Percentiles rank a stretch among this genome's conserved stretches.
These are phyloP conservation scores for Lactarius indigo DNA, from an alignment of 768 basidiomycete genomes.

Conservation along the genomic window DNA sequence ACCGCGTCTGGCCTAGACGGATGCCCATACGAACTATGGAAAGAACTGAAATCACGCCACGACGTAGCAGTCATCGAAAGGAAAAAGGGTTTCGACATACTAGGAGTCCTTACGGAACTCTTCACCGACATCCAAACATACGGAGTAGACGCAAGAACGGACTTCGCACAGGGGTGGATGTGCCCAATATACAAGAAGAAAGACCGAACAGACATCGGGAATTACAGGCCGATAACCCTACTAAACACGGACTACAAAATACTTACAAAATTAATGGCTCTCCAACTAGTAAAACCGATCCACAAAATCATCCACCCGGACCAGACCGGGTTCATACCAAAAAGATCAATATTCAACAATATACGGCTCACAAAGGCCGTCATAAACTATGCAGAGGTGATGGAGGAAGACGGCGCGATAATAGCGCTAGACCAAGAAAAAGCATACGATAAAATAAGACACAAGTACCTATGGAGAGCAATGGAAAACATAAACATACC, in stretches of 20 bases:
- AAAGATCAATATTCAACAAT: conserved; percentile 2
- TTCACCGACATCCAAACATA: no score
- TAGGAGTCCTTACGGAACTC: no score
- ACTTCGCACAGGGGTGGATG: no score
- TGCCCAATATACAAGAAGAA: no score
- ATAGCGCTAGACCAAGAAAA: not conserved
- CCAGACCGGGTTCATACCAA: not conserved
- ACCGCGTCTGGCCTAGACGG: conserved; percentile 9
- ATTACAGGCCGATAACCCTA: no score
- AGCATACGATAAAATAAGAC: not conserved
- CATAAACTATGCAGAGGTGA: conserved; percentile 1
- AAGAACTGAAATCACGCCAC: not conserved
- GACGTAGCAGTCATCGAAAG: not conserved
- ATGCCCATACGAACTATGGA: conserved; percentile 19
- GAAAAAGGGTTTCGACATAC: not conserved
- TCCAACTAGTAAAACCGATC: no score
- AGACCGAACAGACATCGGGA: no score
- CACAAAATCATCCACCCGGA: no score
- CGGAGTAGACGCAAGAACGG: no score
- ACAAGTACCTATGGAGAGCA: conserved; percentile 7
- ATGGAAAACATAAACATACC: conserved; percentile 2
- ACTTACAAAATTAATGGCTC: no score
- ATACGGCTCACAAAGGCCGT: not conserved
- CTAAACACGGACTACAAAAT: no score
- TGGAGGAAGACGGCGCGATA: not conserved